Evolutionary conservation across 148 eudicot species (phyloP).

Genomic region (Euryodendron excelsum): DNA sequence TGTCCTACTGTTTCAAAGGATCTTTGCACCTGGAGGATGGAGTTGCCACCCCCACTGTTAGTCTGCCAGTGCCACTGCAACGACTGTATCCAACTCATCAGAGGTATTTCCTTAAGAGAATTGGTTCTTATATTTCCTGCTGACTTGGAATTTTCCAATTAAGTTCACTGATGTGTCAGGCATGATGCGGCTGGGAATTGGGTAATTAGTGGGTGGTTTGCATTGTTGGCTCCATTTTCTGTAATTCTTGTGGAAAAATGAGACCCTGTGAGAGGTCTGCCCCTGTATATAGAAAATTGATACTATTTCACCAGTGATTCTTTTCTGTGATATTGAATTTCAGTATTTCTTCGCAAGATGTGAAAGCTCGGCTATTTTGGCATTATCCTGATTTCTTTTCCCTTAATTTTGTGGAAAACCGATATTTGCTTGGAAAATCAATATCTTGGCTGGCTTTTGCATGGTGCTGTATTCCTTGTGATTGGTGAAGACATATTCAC

Average conservation of each 20-base stretch:
- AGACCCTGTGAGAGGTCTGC: background rate
- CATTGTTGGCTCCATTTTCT: background rate
- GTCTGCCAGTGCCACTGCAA: background rate
- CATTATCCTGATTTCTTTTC: background rate
- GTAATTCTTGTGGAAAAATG: background rate
- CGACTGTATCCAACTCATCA: background rate
- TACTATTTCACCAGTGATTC: background rate
- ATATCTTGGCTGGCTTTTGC: too few species aligned
- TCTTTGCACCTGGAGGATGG: too few species aligned
- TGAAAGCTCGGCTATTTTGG: background rate
- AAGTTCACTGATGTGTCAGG: background rate
- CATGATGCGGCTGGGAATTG: background rate
- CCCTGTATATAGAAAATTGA: background rate
- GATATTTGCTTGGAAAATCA: too few species aligned
- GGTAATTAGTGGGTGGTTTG: background rate
- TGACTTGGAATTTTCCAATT: background rate
- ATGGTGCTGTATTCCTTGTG: too few species aligned
- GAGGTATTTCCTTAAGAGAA: background rate
- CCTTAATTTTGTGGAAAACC: too few species aligned
- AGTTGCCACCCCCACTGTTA: background rate
- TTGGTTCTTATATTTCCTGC: background rate
- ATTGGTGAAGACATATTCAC: too few species aligned
- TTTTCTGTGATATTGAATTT: conserved; percentile 4
- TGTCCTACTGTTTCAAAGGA: too few species aligned
- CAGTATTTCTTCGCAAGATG: background rate